These are phyloP conservation scores for Breynia disticha DNA, from an alignment of 441 rosid genomes.

Conservation along the genomic window DNA sequence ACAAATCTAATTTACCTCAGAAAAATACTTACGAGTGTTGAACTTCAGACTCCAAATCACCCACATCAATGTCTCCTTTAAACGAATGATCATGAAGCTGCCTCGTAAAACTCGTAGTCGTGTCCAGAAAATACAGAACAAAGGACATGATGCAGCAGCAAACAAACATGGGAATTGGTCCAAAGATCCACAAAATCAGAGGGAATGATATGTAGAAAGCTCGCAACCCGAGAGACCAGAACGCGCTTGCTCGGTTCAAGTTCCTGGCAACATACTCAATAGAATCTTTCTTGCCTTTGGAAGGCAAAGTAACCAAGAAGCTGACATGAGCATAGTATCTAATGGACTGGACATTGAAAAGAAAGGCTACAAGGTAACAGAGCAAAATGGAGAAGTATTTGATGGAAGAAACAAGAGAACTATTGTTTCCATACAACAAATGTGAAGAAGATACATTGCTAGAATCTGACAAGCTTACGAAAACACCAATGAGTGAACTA, in stretches of 20 bases:
- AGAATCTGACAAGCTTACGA: slow-evolving; percentile 53
- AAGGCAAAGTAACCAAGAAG: slow-evolving; percentile 64
- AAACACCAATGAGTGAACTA: slow-evolving; percentile 70
- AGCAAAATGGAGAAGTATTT: slow-evolving; percentile 73
- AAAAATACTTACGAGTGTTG: not conserved
- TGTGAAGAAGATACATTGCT: slow-evolving; percentile 24
- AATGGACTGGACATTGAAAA: slow-evolving; percentile 82
- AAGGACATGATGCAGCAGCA: slow-evolving; percentile 54
- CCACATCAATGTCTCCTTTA: slow-evolving; percentile 23
- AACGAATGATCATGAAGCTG: slow-evolving; percentile 50
- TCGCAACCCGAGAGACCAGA: slow-evolving; percentile 84
- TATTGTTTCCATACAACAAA: slow-evolving; percentile 57
- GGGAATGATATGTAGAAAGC: slow-evolving; percentile 86
- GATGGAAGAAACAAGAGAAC: slow-evolving; percentile 42
- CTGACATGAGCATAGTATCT: slow-evolving; percentile 84
- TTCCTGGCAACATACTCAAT: slow-evolving; percentile 62
- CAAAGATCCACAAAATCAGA: slow-evolving; percentile 79
- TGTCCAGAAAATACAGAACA: slow-evolving; percentile 75
- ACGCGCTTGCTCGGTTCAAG: slow-evolving; percentile 80
- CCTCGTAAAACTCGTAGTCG: slow-evolving; percentile 54
- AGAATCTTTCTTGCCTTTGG: slow-evolving; percentile 36
- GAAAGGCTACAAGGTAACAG: slow-evolving; percentile 81
- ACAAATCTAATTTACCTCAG: too few relatives aligned
- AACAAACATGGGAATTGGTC: slow-evolving; percentile 80
- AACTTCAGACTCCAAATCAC: slow-evolving; percentile 36